Conservation (phyloP, 345 rosid species). For the Citrus maxima region DNA sequence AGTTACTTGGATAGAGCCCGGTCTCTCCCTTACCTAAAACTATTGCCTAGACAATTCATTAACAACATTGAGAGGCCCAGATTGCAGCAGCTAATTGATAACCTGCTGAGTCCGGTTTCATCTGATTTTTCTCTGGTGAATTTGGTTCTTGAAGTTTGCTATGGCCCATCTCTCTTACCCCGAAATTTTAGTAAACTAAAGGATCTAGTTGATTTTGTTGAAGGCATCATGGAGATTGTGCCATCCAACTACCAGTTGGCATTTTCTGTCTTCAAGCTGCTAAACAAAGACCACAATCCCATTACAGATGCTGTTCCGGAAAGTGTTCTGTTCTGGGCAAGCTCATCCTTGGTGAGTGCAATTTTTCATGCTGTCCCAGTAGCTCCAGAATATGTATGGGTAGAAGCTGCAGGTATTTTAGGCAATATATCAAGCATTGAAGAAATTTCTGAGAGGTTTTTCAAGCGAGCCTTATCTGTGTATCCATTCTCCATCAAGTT, state of each 20-base stretch:
- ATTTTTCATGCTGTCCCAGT: constrained; percentile 70
- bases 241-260: constrained; percentile 69
- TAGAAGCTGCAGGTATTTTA: constrained; percentile 60
- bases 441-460: constrained; percentile 46
- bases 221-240: constrained; percentile 57
- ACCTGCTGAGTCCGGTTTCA: constrained; percentile 59
- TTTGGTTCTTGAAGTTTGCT: constrained; percentile 65
- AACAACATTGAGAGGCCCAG: constrained; percentile 52
- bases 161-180: constrained; percentile 75
- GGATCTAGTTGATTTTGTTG: constrained; percentile 82
- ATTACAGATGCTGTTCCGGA: constrained; percentile 22
- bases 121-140: constrained; percentile 50
- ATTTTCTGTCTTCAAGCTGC: constrained; percentile 54
- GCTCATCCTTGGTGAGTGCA: constrained; percentile 49
- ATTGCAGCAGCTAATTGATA: constrained; percentile 52
- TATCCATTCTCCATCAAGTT: constrained; percentile 71
- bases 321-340: constrained; percentile 68
- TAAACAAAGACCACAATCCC: constrained; percentile 26
- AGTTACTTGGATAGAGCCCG: constrained; percentile 49
- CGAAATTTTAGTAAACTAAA: constrained; percentile 40
- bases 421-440: constrained; percentile 32
- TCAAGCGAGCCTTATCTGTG: constrained; percentile 54
- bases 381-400: constrained; percentile 79
- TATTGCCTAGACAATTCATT: constrained; percentile 65
- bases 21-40: constrained; percentile 41